Percentiles rank a stretch among this genome's conserved stretches.
Evolutionary conservation across 2,329 filamentous ascomycete genomes (phyloP).

Genomic region (Fusarium subglutinans): DNA sequence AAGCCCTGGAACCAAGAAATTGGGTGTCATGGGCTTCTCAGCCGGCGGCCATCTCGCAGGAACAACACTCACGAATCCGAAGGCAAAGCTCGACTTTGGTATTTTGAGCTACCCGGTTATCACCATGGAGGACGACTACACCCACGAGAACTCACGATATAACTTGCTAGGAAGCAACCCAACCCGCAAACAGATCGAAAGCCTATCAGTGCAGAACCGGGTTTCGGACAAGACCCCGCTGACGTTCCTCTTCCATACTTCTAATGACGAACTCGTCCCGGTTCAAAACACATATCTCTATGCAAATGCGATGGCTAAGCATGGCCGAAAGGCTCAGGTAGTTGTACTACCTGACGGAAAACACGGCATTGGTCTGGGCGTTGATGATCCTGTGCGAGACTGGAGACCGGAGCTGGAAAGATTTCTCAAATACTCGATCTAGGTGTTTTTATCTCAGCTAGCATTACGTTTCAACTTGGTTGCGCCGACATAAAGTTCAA

Average conservation of each 20-base stretch:
- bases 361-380: conserved; percentile 19
- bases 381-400: conserved; percentile 18
- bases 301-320: conserved; percentile 22
- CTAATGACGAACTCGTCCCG: conserved; percentile 17
- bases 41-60: conserved; percentile 28
- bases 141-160: conserved; percentile 20
- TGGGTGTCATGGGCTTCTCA: conserved; percentile 30
- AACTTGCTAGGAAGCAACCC: conserved; percentile 24
- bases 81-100: conserved; percentile 25
- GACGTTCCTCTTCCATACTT: conserved; percentile 31
- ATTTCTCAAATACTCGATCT: conserved; percentile 30
- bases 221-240: conserved; percentile 18
- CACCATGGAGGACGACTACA: conserved; percentile 23
- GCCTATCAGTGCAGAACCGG: conserved; percentile 19
- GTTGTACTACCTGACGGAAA: conserved; percentile 21
- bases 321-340: conserved; percentile 4
- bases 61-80: conserved; percentile 22
- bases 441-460: background rate
- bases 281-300: conserved; percentile 26
- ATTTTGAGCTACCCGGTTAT: conserved; percentile 27
- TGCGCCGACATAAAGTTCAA: background rate
- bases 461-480: rapidly evolving
- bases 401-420: conserved; percentile 29
- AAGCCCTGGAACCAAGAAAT: conserved; percentile 2
- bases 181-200: background rate